Percentiles rank a stretch among this genome's conserved stretches.
Evolutionary conservation across 306 rosid species (phyloP).

Genomic region (Malus fusca): DNA sequence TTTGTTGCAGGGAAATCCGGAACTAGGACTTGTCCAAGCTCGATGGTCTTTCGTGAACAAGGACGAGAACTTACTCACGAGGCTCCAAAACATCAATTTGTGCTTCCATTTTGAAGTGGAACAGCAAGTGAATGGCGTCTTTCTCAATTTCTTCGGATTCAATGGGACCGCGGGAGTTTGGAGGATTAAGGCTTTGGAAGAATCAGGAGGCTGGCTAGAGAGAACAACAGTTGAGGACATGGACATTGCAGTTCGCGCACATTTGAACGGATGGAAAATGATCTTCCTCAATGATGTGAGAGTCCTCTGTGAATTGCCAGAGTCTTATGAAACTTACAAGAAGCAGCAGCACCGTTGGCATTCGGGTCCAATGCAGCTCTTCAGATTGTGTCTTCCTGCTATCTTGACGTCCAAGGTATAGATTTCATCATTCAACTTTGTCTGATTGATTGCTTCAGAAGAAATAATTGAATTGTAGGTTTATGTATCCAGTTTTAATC

Average conservation of each 20-base stretch:
- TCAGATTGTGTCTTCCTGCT: constrained; percentile 81
- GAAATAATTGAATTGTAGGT: background rate
- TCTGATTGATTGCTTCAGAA: background rate
- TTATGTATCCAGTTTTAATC: background rate
- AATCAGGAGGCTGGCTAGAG: constrained; percentile 97
- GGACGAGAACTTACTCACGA: constrained; percentile 86
- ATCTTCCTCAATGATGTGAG: constrained; percentile 89
- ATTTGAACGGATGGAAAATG: constrained; percentile 90
- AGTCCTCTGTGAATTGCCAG: constrained; percentile 89
- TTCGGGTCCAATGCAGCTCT: constrained; percentile 99
- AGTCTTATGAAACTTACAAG: constrained; percentile 93
- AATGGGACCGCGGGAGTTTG: constrained; percentile 98
- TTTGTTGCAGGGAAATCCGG: constrained; percentile 73
- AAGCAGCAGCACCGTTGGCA: constrained; percentile 99
- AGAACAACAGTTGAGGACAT: constrained; percentile 97
- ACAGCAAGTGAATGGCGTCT: constrained; percentile 91
- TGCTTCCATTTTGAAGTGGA: constrained; percentile 99
- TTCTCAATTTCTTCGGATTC: constrained; percentile 92
- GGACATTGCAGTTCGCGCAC: constrained; percentile 97
- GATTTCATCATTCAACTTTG: background rate
- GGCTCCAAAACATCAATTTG: constrained; percentile 90
- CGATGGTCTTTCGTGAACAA: constrained; percentile 92
- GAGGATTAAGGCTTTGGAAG: constrained; percentile 91
- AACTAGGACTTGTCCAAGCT: constrained; percentile 90
- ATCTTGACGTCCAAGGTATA: constrained; percentile 70